phyloP scores from a whole-genome alignment of 129 eudicot species.

The Logfia minima region DNA sequence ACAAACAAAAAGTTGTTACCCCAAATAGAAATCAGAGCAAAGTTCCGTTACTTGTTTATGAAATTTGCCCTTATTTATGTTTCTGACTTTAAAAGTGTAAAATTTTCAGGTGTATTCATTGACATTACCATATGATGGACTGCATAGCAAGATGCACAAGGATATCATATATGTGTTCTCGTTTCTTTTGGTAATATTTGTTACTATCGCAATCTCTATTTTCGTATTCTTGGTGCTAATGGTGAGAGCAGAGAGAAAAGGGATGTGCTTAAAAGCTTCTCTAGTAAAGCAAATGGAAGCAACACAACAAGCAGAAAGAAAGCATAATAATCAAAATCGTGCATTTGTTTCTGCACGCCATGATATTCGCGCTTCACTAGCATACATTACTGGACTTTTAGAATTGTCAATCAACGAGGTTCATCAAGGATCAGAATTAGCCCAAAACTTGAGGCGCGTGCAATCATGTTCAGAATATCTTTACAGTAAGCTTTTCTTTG shows the following conservation, averaged over 20 bases:
- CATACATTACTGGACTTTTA: slow-evolving; percentile 54
- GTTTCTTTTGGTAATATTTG: slow-evolving; percentile 34
- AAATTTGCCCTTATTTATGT: background rate
- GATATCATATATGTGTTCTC: slow-evolving; percentile 26
- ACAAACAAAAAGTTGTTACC: background rate
- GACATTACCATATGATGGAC: slow-evolving; percentile 45
- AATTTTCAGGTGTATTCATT: slow-evolving; percentile 48
- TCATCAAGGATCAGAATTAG: slow-evolving; percentile 44
- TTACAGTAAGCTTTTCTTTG: slow-evolving; percentile 37
- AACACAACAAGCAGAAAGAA: slow-evolving; percentile 58
- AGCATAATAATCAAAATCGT: slow-evolving; percentile 53
- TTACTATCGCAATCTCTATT: background rate
- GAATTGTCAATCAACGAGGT: slow-evolving; percentile 43
- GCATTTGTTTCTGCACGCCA: slow-evolving; percentile 75
- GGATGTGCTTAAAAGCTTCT: slow-evolving; percentile 43
- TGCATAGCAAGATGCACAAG: slow-evolving; percentile 29
- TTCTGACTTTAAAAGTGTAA: background rate
- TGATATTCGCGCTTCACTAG: slow-evolving; percentile 65
- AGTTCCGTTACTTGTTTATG: background rate
- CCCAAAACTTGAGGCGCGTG: slow-evolving; percentile 36
- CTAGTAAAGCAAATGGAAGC: slow-evolving; percentile 61
- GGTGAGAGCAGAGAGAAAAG: slow-evolving; percentile 39
- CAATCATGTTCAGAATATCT: slow-evolving; percentile 48
- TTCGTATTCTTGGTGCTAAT: slow-evolving; percentile 32
- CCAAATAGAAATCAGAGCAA: background rate